These are phyloP conservation scores for Vanderwaltozyma verrucispora DNA, from an alignment of 805 yeast species.

Conservation along the genomic window DNA sequence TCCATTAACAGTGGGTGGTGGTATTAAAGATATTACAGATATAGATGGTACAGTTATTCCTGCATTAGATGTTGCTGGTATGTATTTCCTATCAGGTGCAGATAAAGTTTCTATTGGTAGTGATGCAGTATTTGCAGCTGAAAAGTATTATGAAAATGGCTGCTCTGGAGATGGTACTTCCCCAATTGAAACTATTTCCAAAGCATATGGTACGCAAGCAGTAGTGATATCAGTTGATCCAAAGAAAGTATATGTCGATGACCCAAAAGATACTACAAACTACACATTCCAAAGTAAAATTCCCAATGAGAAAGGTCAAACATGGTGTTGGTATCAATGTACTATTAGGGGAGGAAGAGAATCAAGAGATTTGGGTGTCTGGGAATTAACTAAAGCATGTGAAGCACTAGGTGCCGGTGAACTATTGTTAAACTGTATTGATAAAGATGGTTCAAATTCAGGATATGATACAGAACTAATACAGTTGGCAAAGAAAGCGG, in stretches of 20 bases:
- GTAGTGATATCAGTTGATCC: slow-evolving; percentile 99
- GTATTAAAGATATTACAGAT: slow-evolving; percentile 82
- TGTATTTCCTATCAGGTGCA: slow-evolving; percentile 94
- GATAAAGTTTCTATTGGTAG: slow-evolving; percentile 98
- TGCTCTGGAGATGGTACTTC: slow-evolving; percentile 56
- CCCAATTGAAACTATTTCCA: slow-evolving; percentile 89
- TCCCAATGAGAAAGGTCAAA: slow-evolving; percentile 84
- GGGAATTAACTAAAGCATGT: slow-evolving; percentile 78
- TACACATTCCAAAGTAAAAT: slow-evolving; percentile 49
- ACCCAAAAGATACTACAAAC: slow-evolving; percentile 50
- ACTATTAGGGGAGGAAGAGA: slow-evolving; percentile 97
- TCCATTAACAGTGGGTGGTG: slow-evolving; percentile 97
- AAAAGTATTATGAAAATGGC: slow-evolving; percentile 55
- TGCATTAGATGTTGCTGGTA: slow-evolving; percentile 82
- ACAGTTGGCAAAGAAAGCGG: slow-evolving; percentile 63
- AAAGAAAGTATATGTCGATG: slow-evolving; percentile 61
- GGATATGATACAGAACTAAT: slow-evolving; percentile 89
- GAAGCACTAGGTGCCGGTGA: slow-evolving; percentile 97
- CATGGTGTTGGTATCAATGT: slow-evolving; percentile 87
- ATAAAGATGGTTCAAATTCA: slow-evolving; percentile 91
- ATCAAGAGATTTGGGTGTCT: slow-evolving; percentile 79
- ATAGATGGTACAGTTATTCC: slow-evolving; percentile 72
- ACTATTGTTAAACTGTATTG: slow-evolving; percentile 84
- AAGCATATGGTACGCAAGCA: slow-evolving; percentile 91
- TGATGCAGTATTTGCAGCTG: slow-evolving; percentile 92